Percentiles rank a stretch among this genome's conserved stretches.
Evolutionary conservation across 108 stramenopile species (phyloP).

Genomic region (Discostella pseudostelligera): DNA sequence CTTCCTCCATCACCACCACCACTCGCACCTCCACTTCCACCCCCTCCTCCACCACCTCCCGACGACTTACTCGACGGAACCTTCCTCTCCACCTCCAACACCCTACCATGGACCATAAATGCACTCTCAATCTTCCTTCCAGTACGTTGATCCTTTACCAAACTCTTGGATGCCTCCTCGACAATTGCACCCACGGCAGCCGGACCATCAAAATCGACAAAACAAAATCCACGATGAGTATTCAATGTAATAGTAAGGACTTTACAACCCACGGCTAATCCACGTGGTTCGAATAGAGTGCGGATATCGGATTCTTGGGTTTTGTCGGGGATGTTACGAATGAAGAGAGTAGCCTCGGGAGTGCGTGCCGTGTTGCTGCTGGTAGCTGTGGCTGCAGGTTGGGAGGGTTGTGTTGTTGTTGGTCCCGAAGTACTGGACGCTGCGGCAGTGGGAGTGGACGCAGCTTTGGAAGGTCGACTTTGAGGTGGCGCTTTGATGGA

Average conservation of each 20-base stretch:
- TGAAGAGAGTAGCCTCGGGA: constrained; percentile 81
- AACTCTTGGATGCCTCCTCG: constrained; percentile 31
- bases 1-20: constrained; percentile 20
- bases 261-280: constrained; percentile 50
- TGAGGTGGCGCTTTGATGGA: constrained; percentile 37
- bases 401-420: constrained; percentile 5
- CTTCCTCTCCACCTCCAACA: constrained; percentile 49
- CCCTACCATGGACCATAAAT: constrained; percentile 44
- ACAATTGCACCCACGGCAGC: constrained; percentile 70
- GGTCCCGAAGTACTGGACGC: constrained; percentile 2
- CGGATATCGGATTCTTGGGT: constrained; percentile 74
- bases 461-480: constrained; percentile 17
- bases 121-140: constrained; percentile 36
- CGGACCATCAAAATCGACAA: constrained; percentile 79
- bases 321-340: constrained; percentile 72
- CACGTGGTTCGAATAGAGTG: constrained; percentile 75
- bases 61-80: not conserved
- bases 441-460: not conserved
- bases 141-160: constrained; percentile 42
- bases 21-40: constrained; percentile 9
- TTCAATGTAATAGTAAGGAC: constrained; percentile 75
- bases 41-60: constrained; percentile 5
- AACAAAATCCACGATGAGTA: constrained; percentile 66
- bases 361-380: constrained; percentile 49
- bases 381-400: constrained; percentile 9